These are phyloP conservation scores for Colletotrichum lupini DNA, from an alignment of 2,329 filamentous ascomycete genomes.

Conservation along the genomic window DNA sequence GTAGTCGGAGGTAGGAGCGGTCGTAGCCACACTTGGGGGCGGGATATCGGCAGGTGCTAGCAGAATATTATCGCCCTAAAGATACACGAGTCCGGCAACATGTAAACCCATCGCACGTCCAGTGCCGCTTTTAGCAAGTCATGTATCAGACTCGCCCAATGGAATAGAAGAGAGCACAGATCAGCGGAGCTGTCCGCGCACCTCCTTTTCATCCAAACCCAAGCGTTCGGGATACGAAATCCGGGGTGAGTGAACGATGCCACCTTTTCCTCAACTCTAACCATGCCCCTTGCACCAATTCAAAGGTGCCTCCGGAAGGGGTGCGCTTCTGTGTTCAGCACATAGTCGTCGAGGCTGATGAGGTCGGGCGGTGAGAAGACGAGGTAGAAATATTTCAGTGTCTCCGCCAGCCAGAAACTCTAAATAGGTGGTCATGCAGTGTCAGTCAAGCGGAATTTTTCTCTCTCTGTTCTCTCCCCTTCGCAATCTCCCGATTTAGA, in stretches of 20 bases:
- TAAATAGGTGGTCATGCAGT: conserved; percentile 47
- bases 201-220: not conserved
- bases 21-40: too few species aligned
- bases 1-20: too few species aligned
- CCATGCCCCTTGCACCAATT: not conserved
- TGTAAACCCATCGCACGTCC: not conserved
- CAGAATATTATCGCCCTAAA: too few species aligned
- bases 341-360: conserved; percentile 75
- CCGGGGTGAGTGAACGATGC: not conserved
- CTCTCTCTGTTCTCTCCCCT: not conserved
- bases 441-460: not conserved
- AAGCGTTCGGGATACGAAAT: not conserved
- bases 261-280: too few species aligned
- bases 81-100: not conserved
- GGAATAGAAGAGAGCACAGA: not conserved
- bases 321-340: conserved; percentile 68
- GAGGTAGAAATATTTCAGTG: conserved; percentile 80
- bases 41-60: too few species aligned
- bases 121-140: not conserved
- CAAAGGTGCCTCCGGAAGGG: conserved; percentile 45
- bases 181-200: not conserved
- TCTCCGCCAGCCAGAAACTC: conserved; percentile 80
- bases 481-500: conserved; percentile 25
- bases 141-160: not conserved
- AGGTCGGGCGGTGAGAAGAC: conserved; percentile 73